Evolutionary conservation across 495 filamentous ascomycete genomes (phyloP).

Genomic region (Aspergillus biplanus): DNA sequence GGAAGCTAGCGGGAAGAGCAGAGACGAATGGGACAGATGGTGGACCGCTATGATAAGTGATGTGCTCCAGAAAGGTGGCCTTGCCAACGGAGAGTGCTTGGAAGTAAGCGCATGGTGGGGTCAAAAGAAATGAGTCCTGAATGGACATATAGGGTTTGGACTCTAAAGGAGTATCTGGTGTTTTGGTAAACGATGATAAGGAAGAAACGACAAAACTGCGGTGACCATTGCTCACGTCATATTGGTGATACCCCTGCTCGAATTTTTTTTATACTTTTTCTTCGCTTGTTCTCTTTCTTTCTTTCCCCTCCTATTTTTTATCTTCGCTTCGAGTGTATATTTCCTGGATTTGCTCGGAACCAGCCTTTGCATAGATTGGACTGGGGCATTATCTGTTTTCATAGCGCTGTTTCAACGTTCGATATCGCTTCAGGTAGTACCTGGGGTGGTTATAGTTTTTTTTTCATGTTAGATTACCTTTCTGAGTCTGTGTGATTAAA

Average conservation of each 20-base stretch:
- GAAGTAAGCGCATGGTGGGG: constrained; percentile 97
- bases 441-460: constrained; percentile 47
- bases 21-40: constrained; percentile 93
- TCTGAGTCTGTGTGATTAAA: constrained; percentile 13
- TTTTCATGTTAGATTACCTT: constrained; percentile 20
- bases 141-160: constrained; percentile 20
- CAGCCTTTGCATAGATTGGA: constrained; percentile 14
- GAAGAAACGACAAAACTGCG: constrained; percentile 29
- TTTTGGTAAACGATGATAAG: constrained; percentile 26
- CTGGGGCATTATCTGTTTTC: constrained; percentile 43
- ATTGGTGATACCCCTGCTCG: constrained; percentile 50
- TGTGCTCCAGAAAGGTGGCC: constrained; percentile 76
- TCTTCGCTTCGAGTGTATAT: constrained; percentile 33
- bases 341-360: constrained; percentile 21
- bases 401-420: constrained; percentile 84
- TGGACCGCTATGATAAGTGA: constrained; percentile 84
- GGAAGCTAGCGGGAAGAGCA: constrained; percentile 80
- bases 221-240: constrained; percentile 46
- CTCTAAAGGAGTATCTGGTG: constrained; percentile 23
- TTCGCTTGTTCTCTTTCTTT: constrained; percentile 21
- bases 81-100: constrained; percentile 84
- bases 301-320: constrained; percentile 9
- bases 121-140: constrained; percentile 56
- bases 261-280: constrained; percentile 23
- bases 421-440: constrained; percentile 94